These are phyloP conservation scores for Psilocybe azurescens DNA, from an alignment of 768 basidiomycete genomes.

Conservation along the genomic window DNA sequence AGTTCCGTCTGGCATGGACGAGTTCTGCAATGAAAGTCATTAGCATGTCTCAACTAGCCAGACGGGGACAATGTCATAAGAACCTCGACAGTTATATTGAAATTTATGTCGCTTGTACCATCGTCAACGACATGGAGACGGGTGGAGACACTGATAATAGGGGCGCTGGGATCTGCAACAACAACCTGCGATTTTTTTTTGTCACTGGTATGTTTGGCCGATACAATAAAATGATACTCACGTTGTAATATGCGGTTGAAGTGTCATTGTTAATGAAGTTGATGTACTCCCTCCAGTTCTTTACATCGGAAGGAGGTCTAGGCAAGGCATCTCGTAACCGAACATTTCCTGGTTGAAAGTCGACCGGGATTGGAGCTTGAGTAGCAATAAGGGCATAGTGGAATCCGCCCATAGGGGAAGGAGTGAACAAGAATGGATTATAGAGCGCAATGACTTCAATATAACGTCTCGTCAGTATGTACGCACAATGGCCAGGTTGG, in stretches of 20 bases:
- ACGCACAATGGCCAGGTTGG: too few relatives aligned
- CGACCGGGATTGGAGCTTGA: not conserved
- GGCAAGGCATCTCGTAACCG: slow-evolving; percentile 1
- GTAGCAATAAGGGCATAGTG: not conserved
- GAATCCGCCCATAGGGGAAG: not conserved
- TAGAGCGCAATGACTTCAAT: not conserved
- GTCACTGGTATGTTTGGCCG: not conserved
- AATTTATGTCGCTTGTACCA: not conserved
- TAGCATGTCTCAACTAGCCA: not conserved
- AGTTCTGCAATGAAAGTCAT: not conserved
- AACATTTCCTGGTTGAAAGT: not conserved
- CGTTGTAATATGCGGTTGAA: not conserved
- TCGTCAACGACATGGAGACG: slow-evolving; percentile 1
- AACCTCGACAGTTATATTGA: not conserved
- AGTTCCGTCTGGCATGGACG: not conserved
- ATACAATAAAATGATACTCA: not conserved
- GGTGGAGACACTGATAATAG: not conserved
- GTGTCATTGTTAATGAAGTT: not conserved
- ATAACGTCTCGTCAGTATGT: not conserved
- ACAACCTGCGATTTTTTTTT: not conserved
- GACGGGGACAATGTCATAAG: not conserved
- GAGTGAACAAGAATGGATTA: not conserved
- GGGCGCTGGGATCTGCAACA: slow-evolving; percentile 1
- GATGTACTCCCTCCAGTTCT: not conserved
- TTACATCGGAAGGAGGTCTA: not conserved